These are phyloP conservation scores for Sedum album DNA, from an alignment of 164 flowering plant species.

Conservation along the genomic window DNA sequence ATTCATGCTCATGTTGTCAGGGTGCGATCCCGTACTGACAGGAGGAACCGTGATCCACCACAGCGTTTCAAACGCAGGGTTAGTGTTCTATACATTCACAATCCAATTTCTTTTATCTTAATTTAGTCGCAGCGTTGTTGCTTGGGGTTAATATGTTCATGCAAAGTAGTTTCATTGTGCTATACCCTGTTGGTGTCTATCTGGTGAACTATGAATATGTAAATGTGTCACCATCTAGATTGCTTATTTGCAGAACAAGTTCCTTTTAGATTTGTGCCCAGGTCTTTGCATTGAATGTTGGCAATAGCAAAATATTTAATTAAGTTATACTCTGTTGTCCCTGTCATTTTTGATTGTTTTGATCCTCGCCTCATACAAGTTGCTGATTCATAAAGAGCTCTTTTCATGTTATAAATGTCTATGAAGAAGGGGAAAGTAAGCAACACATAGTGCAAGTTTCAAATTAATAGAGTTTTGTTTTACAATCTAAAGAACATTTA, in stretches of 20 bases:
- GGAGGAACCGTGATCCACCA: slow-evolving; percentile 89
- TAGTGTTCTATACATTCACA: not conserved
- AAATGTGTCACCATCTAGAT: not conserved
- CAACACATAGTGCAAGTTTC: too few relatives aligned
- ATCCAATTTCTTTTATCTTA: not conserved
- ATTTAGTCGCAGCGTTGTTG: too few relatives aligned
- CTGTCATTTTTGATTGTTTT: not conserved
- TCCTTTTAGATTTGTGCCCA: not conserved
- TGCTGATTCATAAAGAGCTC: not conserved
- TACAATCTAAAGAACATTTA: too few relatives aligned
- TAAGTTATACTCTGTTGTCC: too few relatives aligned
- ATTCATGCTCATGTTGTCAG: slow-evolving; percentile 92
- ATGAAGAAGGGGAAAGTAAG: too few relatives aligned
- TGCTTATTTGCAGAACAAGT: not conserved
- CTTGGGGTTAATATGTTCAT: too few relatives aligned
- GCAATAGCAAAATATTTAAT: not conserved
- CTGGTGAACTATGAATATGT: not conserved
- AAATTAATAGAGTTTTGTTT: too few relatives aligned
- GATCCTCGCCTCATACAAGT: not conserved
- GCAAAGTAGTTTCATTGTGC: too few relatives aligned
- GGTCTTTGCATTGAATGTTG: not conserved
- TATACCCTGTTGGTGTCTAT: too few relatives aligned
- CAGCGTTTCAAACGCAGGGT: slow-evolving; percentile 90
- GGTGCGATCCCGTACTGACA: slow-evolving; percentile 73
- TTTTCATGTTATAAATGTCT: too few relatives aligned